Evolutionary conservation across 139 green algal genomes (phyloP).

Genomic region (Limnomonas spitsbergensis): DNA sequence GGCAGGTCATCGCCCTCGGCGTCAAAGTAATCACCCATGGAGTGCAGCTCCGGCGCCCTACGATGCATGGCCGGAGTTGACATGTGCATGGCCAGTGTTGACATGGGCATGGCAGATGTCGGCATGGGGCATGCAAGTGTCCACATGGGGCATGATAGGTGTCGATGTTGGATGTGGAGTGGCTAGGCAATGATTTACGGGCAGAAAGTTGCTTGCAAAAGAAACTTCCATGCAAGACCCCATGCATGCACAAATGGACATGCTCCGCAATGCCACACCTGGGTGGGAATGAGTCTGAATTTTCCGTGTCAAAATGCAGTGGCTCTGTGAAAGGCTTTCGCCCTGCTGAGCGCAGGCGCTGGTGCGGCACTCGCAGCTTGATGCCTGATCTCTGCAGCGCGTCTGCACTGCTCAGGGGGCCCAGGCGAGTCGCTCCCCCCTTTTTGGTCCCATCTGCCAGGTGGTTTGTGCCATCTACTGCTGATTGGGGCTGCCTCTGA

Average conservation of each 20-base stretch:
- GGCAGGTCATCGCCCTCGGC: background rate
- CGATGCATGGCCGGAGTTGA: constrained; percentile 12
- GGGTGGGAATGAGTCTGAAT: background rate
- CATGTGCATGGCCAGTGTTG: background rate
- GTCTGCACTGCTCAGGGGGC: background rate
- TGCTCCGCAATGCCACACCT: background rate
- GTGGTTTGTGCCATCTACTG: background rate
- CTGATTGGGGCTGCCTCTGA: background rate
- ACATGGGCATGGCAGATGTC: background rate
- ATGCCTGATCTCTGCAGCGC: background rate
- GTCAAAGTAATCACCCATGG: constrained; percentile 10
- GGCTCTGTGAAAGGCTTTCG: background rate
- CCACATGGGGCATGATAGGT: background rate
- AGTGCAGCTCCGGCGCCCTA: constrained; percentile 4
- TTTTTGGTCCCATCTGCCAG: background rate
- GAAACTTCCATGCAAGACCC: too few species aligned
- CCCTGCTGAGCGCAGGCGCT: background rate
- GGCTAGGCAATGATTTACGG: too few species aligned
- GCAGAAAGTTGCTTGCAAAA: too few species aligned
- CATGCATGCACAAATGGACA: background rate
- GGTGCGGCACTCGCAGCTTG: background rate
- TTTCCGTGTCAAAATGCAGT: constrained; percentile 6
- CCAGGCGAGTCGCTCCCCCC: background rate
- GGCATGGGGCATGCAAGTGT: too few species aligned
- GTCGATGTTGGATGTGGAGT: too few species aligned